A percentile compares a stretch with the other conserved stretches of the same genome.
Evolutionary conservation across 2,329 filamentous ascomycete genomes (phyloP).

Genomic region (Elsinoe ampelina): DNA sequence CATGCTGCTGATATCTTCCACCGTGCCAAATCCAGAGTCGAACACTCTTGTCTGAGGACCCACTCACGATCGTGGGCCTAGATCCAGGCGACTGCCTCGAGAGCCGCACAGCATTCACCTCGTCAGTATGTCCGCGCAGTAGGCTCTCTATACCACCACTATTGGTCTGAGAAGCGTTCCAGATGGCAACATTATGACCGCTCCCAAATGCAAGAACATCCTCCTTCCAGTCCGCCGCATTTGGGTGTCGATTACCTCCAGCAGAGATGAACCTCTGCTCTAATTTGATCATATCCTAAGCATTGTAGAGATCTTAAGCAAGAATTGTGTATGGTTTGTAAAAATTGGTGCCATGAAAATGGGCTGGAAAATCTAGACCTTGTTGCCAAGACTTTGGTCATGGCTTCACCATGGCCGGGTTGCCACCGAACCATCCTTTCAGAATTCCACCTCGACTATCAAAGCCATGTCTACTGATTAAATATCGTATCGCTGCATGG

Average conservation of each 20-base stretch:
- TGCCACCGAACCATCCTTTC: too few relatives aligned
- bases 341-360: background rate
- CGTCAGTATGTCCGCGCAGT: constrained; percentile 65
- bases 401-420: too few relatives aligned
- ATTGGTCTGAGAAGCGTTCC: constrained; percentile 55
- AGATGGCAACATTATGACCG: constrained; percentile 79
- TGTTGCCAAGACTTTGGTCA: background rate
- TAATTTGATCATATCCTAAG: background rate
- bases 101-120: constrained; percentile 78
- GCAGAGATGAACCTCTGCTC: constrained; percentile 51
- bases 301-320: background rate
- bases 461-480: too few relatives aligned
- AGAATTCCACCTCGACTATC: too few relatives aligned
- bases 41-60: constrained; percentile 70
- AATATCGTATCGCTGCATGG: too few relatives aligned
- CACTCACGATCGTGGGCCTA: constrained; percentile 59
- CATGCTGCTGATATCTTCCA: background rate
- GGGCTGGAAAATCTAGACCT: background rate
- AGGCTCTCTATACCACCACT: constrained; percentile 48
- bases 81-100: constrained; percentile 45
- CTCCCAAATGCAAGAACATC: constrained; percentile 80
- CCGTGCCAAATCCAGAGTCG: constrained; percentile 45
- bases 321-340: background rate
- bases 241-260: constrained; percentile 83
- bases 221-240: constrained; percentile 74